phyloP scores from a whole-genome alignment of 805 yeast species.

The Candida ovalis region DNA sequence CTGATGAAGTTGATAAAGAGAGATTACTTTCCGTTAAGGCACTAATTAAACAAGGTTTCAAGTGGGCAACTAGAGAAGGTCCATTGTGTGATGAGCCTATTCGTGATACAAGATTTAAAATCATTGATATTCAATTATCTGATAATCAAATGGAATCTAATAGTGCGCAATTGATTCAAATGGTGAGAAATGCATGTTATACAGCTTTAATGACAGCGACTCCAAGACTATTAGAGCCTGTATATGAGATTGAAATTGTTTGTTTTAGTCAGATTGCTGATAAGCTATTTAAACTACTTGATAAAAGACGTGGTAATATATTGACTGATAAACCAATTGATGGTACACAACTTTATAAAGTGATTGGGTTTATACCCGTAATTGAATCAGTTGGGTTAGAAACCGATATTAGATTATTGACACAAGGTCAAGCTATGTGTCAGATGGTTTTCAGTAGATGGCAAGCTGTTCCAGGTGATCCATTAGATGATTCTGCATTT shows the following conservation, averaged over 20 bases:
- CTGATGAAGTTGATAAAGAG: slow-evolving; percentile 63
- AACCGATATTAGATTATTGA: slow-evolving; percentile 72
- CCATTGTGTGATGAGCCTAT: slow-evolving; percentile 89
- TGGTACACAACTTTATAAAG: slow-evolving; percentile 64
- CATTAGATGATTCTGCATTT: slow-evolving; percentile 61
- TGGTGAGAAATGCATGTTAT: slow-evolving; percentile 80
- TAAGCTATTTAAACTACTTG: slow-evolving; percentile 36
- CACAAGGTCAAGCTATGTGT: slow-evolving; percentile 77
- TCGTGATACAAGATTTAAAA: slow-evolving; percentile 62
- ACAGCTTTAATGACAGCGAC: slow-evolving; percentile 72
- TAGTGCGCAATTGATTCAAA: slow-evolving; percentile 73
- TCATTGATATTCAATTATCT: slow-evolving; percentile 58
- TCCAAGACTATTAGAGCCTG: slow-evolving; percentile 81
- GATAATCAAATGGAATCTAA: slow-evolving; percentile 45
- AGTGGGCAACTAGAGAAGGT: slow-evolving; percentile 81
- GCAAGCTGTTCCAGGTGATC: slow-evolving; percentile 88
- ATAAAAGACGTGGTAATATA: slow-evolving; percentile 67
- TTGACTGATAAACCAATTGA: slow-evolving; percentile 50
- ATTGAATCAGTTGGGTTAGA: slow-evolving; percentile 90
- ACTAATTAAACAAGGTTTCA: slow-evolving; percentile 70
- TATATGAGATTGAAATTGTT: slow-evolving; percentile 56
- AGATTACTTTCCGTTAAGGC: slow-evolving; percentile 43
- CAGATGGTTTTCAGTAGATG: slow-evolving; percentile 65
- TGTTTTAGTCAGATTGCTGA: slow-evolving; percentile 40
- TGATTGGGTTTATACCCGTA: slow-evolving; percentile 72